Percentiles rank a stretch among this genome's conserved stretches.
phyloP scores from a whole-genome alignment of 2,329 filamentous ascomycete species.

The Blastomyces parvus region DNA sequence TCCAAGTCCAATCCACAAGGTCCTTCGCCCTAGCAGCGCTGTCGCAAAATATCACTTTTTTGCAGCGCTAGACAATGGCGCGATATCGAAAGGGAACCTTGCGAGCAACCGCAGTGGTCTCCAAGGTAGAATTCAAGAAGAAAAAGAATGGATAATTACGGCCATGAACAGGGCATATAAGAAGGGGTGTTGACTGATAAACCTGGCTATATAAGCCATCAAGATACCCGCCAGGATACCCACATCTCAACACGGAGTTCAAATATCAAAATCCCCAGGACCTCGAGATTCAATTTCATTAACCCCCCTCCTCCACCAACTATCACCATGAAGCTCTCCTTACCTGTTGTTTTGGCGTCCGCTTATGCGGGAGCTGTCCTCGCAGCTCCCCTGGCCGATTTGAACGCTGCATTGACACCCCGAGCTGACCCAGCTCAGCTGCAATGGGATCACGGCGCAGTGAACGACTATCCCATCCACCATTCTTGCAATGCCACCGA shows the following conservation, averaged over 20 bases:
- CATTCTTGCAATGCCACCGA: slow-evolving; percentile 57
- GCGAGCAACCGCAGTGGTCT: not conserved
- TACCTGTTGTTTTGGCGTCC: not conserved
- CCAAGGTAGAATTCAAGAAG: not conserved
- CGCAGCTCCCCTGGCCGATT: slow-evolving; percentile 7
- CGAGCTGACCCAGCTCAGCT: not conserved
- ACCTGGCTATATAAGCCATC: not conserved
- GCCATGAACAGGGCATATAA: not conserved
- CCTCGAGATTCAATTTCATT: not conserved
- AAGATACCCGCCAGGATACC: no score
- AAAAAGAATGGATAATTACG: not conserved
- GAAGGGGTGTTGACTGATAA: not conserved
- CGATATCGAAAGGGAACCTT: not conserved
- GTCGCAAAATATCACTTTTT: not conserved
- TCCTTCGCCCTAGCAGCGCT: not conserved
- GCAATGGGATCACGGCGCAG: slow-evolving; percentile 30
- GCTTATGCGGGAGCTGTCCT: not conserved
- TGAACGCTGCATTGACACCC: not conserved
- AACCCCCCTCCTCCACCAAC: no score
- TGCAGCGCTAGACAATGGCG: not conserved
- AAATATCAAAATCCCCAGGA: not conserved
- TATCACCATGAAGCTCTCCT: not conserved
- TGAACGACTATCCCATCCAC: slow-evolving; percentile 46
- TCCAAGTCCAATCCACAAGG: not conserved
- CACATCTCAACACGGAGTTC: no score